Evolutionary conservation across 768 basidiomycete species (phyloP).

Genomic region (Tulasnella sp.): DNA sequence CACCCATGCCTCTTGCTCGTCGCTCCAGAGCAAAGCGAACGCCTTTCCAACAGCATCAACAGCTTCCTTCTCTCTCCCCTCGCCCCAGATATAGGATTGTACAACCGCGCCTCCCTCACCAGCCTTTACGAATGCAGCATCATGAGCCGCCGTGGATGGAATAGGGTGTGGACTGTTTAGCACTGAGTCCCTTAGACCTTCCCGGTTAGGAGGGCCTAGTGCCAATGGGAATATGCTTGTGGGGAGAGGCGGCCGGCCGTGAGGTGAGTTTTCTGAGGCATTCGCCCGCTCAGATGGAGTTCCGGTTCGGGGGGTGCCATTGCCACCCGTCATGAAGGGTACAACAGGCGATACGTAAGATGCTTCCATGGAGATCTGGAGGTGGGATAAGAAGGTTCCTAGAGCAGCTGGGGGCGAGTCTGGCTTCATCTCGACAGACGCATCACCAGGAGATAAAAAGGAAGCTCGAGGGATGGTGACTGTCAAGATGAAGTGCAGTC

Average conservation of each 20-base stretch:
- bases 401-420: constrained; percentile 24
- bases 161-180: constrained; percentile 65
- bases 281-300: no score
- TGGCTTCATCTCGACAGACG: constrained; percentile 22
- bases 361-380: constrained; percentile 72
- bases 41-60: neutral
- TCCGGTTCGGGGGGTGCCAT: neutral
- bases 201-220: constrained; percentile 54
- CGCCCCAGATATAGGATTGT: constrained; percentile 66
- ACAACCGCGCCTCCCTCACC: constrained; percentile 63
- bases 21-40: constrained; percentile 55
- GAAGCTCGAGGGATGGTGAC: constrained; percentile 24
- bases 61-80: constrained; percentile 21
- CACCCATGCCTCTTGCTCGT: constrained; percentile 53
- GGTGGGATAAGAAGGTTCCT: constrained; percentile 51
- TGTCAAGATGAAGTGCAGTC: constrained; percentile 28
- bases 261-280: constrained; percentile 4
- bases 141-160: constrained; percentile 59
- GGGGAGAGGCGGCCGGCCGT: constrained; percentile 42
- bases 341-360: constrained; percentile 40
- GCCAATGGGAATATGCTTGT: constrained; percentile 44
- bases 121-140: constrained; percentile 54
- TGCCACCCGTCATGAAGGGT: neutral
- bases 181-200: no score
- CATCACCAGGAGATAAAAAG: constrained; percentile 30